Evolutionary conservation across 768 basidiomycete species (phyloP).

Genomic region (Podaxis mareebaensis): DNA sequence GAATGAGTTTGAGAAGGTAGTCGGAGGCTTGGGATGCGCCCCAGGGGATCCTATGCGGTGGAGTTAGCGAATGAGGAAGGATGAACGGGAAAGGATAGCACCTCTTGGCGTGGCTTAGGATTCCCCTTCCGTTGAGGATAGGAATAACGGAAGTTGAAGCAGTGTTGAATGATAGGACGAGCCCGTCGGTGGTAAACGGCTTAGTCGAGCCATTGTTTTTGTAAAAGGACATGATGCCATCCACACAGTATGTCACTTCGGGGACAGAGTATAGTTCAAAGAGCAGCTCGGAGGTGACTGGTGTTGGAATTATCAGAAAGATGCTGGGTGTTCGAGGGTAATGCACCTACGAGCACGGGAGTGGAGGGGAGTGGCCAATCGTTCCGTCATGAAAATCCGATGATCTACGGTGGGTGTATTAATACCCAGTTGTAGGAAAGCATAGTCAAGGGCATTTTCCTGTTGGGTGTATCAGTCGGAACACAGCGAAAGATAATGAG

Average conservation of each 20-base stretch:
- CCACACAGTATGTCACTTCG: conserved; percentile 83
- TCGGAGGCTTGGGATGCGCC: conserved; percentile 90
- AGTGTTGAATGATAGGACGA: conserved; percentile 90
- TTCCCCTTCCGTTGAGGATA: conserved; percentile 76
- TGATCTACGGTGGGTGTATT: conserved; percentile 76
- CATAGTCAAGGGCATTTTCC: conserved; percentile 95
- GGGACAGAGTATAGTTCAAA: conserved; percentile 93
- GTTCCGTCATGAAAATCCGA: conserved; percentile 92
- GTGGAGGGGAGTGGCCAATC: conserved; percentile 84
- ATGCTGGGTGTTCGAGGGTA: conserved; percentile 7
- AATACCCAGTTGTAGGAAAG: conserved; percentile 85
- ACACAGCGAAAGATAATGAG: conserved; percentile 15
- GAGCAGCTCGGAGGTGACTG: conserved; percentile 94
- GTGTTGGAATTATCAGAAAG: neutral
- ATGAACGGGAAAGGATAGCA: conserved; percentile 25
- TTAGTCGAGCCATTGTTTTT: conserved; percentile 53
- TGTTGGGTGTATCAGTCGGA: conserved; percentile 39
- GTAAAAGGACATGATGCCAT: conserved; percentile 92
- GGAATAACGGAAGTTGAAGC: conserved; percentile 91
- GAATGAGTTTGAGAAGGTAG: conserved; percentile 88
- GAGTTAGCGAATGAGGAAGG: neutral
- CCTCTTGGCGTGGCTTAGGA: conserved; percentile 88
- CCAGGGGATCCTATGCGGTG: conserved; percentile 78
- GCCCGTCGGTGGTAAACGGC: conserved; percentile 65
- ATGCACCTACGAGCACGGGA: conserved; percentile 74